Evolutionary conservation across 129 eudicot species (phyloP), one percentile per base, ranked within the genome.

Genomic region (Apium graveolens): DNA sequence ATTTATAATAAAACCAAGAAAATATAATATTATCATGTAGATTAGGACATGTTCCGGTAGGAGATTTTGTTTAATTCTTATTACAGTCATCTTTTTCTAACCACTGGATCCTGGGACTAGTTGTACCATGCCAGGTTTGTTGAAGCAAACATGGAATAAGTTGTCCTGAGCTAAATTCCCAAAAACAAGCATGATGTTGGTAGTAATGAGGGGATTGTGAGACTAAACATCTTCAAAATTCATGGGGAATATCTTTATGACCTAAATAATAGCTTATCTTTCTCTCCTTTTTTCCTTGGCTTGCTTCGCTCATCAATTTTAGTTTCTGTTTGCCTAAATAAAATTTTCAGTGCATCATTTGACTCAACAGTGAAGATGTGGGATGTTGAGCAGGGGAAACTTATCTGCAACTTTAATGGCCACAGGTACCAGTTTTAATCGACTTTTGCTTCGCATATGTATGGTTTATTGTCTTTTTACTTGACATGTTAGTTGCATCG

Each of bases 341-440:
- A 53, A 24, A 48, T 69, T 76, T 63, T 29, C 85, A 88, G 92
- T 82, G 90, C 90, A 57, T 90, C 96, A 70, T 77, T 77, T 76
- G 96, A 90, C 85, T 79, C 96, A 11, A 86, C 89, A 16, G 90
- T 90, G 82, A 90, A 86, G 82, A 71, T 84, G 44, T 90, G 96
- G 96, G 90, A 90, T 81, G 84, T 84, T 29, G 85, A 86, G 74
- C 18, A 32, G 70, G 96, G 96, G 78, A 79, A 76, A 71, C 79
- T 78, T 29, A 72, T 84, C 62, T 35, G 21, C 70, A 86, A 80
- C 87, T 82, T 90, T 73, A 83, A 83, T 60, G 88, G 86, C 49
- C 96, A 90, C 86, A 81, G 89, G 92, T 88, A 75, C 35, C 53
- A 8, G 11, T 20, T 63, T 72, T 49, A 27, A 2, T 35, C 17